Percentiles rank a stretch among this genome's conserved stretches.
Evolutionary conservation across 306 rosid species (phyloP).

Genomic region (Senna siamea): DNA sequence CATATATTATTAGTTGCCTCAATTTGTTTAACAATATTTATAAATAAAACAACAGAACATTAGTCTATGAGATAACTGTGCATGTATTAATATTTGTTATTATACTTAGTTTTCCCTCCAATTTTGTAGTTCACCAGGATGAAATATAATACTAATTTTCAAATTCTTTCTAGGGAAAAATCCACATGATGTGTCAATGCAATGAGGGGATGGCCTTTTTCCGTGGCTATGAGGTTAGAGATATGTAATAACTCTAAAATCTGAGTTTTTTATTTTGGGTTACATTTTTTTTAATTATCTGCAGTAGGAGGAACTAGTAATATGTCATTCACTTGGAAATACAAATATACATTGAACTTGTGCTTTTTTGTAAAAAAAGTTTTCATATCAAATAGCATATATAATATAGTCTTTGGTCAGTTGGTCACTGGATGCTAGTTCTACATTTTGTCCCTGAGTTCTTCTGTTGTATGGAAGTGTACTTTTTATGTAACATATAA

Average conservation of each 20-base stretch:
- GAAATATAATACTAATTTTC: conserved; percentile 32
- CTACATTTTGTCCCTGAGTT: conserved; percentile 15
- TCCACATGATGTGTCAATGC: conserved; percentile 54
- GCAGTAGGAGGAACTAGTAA: background rate
- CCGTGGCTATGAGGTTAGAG: conserved; percentile 46
- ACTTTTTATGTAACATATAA: background rate
- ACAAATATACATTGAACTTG: conserved; percentile 1
- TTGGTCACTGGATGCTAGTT: conserved; percentile 11
- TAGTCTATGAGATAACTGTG: conserved; percentile 3
- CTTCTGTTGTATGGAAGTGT: background rate
- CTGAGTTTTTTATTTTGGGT: conserved; percentile 35
- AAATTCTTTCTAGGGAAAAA: conserved; percentile 58
- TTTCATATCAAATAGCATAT: conserved; percentile 32
- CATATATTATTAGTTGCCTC: background rate
- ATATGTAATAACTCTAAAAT: conserved; percentile 4
- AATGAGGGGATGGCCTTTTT: conserved; percentile 46
- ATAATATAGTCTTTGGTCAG: background rate
- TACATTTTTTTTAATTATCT: conserved; percentile 16
- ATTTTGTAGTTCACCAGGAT: conserved; percentile 25
- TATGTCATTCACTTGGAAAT: conserved; percentile 14
- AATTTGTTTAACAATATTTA: background rate
- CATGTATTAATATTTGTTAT: conserved; percentile 16
- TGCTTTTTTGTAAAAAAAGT: background rate
- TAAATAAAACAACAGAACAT: background rate
- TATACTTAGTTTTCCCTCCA: conserved; percentile 1